Conservation (phyloP, 176 grass and related monocot species). For the Eleusine coracana region DNA sequence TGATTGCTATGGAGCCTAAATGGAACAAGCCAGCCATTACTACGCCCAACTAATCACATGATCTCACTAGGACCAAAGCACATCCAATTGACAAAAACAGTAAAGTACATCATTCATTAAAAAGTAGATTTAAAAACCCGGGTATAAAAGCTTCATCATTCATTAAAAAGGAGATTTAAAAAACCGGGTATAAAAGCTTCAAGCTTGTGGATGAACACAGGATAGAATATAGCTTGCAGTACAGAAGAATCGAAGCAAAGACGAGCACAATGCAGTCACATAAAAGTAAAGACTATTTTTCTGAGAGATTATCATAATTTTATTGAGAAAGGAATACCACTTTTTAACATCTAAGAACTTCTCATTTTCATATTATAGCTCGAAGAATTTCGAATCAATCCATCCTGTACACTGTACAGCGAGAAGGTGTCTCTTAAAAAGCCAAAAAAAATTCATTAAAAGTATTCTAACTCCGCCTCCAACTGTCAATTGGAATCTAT, state of each 20-base stretch:
- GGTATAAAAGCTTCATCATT: not conserved
- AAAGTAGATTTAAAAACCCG: not conserved
- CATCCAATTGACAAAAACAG: constrained; percentile 34
- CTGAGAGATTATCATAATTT: not conserved
- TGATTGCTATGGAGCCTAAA: not conserved
- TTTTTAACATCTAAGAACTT: constrained; percentile 34
- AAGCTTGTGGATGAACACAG: constrained; percentile 32
- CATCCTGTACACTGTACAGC: not conserved
- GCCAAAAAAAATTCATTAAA: not conserved
- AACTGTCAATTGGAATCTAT: constrained; percentile 25
- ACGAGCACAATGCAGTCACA: constrained; percentile 2
- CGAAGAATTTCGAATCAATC: constrained; percentile 31
- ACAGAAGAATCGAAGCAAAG: constrained; percentile 33
- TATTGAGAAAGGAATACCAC: not conserved
- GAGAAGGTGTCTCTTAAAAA: not conserved
- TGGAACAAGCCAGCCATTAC: constrained; percentile 40
- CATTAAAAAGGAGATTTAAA: constrained; percentile 20
- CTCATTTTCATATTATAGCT: constrained; percentile 23
- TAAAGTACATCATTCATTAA: constrained; percentile 11
- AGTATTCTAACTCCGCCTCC: not conserved
- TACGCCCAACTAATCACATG: not conserved
- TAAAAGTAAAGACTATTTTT: constrained; percentile 17
- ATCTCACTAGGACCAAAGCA: constrained; percentile 2
- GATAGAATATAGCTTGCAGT: constrained; percentile 37
- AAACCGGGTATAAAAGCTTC: constrained; percentile 45